Conservation (phyloP, 2,329 filamentous ascomycete species). For the Ophiostoma tasmaniense region DNA sequence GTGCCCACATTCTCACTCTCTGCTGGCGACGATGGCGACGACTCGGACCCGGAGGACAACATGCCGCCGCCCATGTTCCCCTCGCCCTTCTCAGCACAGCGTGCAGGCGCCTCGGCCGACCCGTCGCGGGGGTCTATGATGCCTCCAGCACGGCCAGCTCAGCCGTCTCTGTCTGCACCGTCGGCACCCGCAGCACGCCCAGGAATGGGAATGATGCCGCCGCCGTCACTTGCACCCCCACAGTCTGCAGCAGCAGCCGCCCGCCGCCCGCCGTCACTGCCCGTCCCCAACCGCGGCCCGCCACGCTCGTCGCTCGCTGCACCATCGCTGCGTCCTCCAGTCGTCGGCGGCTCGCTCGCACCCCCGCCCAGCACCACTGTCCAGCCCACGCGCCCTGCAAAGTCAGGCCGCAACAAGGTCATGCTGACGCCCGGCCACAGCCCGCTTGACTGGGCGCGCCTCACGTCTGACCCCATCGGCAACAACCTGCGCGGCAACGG, state of each 20-base stretch:
- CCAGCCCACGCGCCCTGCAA: slow-evolving; percentile 35
- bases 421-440: slow-evolving; percentile 83
- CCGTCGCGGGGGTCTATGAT: slow-evolving; percentile 14
- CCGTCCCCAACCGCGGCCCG: slow-evolving; percentile 18
- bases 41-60: slow-evolving; percentile 24
- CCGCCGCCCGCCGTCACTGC: slow-evolving; percentile 17
- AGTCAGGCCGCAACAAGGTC: slow-evolving; percentile 62
- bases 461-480: slow-evolving; percentile 52
- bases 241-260: slow-evolving; percentile 10
- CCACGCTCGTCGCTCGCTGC: slow-evolving; percentile 23
- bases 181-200: not conserved
- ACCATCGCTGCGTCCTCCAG: slow-evolving; percentile 16
- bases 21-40: not conserved
- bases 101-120: slow-evolving; percentile 29
- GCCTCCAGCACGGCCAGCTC: slow-evolving; percentile 2
- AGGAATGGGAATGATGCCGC: slow-evolving; percentile 26
- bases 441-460: slow-evolving; percentile 88
- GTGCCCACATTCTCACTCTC: slow-evolving; percentile 43
- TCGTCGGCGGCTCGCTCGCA: slow-evolving; percentile 24
- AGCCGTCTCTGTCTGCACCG: not conserved
- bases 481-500: slow-evolving; percentile 52
- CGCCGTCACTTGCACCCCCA: slow-evolving; percentile 19
- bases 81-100: slow-evolving; percentile 43
- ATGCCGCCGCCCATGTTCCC: slow-evolving; percentile 39
- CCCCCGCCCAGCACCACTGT: slow-evolving; percentile 47